These are phyloP conservation scores for Thymus quinquecostatus DNA, from an alignment of 257 asterid genomes.

Conservation along the genomic window DNA sequence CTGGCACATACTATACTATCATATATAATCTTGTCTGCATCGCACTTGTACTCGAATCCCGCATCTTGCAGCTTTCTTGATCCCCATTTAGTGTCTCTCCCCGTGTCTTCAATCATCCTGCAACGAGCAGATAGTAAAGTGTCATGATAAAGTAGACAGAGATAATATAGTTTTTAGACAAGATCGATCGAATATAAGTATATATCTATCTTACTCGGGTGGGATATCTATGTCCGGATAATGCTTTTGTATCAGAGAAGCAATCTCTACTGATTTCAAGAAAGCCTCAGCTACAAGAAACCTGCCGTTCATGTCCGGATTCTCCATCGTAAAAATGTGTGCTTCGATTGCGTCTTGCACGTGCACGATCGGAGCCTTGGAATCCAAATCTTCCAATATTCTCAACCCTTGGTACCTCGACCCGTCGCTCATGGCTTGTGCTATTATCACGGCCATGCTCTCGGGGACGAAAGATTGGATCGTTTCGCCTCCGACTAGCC, in stretches of 20 bases:
- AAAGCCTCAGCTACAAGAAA: conserved; percentile 50
- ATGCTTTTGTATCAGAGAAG: conserved; percentile 34
- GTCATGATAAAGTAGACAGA: no score
- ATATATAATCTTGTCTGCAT: conserved; percentile 34
- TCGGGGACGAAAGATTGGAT: conserved; percentile 33
- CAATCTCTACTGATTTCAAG: conserved; percentile 54
- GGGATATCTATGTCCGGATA: conserved; percentile 30
- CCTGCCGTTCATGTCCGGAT: conserved; percentile 45
- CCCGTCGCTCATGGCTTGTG: conserved; percentile 36
- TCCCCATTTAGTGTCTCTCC: conserved; percentile 55
- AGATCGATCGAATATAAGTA: no score
- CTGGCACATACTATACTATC: conserved; percentile 46
- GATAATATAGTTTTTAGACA: no score
- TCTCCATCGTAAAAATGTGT: conserved; percentile 55
- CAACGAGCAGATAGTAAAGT: not conserved
- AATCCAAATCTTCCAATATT: conserved; percentile 53
- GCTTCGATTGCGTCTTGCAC: conserved; percentile 55
- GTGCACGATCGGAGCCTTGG: conserved; percentile 58
- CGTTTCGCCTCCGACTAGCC: conserved; percentile 68
- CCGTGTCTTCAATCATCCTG: conserved; percentile 53
- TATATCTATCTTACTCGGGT: conserved; percentile 36
- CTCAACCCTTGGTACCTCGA: conserved; percentile 31
- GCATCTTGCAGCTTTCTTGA: conserved; percentile 48
- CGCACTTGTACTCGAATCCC: conserved; percentile 59
- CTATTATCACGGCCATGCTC: conserved; percentile 33